Evolutionary conservation across 495 filamentous ascomycete species (phyloP).

Genomic region (Corynascus novoguineensis): DNA sequence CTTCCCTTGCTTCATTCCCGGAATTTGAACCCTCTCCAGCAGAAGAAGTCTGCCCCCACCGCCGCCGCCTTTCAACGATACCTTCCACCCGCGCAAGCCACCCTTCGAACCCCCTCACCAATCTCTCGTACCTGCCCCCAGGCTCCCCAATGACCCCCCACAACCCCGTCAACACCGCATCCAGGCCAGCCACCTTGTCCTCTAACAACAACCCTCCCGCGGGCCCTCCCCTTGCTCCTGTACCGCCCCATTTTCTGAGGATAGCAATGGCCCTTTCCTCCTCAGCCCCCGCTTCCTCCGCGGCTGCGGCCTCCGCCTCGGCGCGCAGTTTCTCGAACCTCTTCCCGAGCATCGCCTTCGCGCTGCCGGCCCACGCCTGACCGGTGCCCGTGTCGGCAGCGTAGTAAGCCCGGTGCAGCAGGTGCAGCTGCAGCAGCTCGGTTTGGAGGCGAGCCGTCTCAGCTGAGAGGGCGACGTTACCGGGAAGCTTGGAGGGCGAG

Average conservation of each 20-base stretch:
- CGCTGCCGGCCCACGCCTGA: conserved; percentile 48
- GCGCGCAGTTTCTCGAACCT: conserved; percentile 38
- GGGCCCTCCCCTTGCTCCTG: not conserved
- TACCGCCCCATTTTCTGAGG: conserved; percentile 26
- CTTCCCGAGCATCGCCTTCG: conserved; percentile 33
- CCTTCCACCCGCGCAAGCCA: conserved; percentile 44
- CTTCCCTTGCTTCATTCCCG: not conserved
- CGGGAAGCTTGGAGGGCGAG: conserved; percentile 46
- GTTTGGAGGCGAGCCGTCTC: conserved; percentile 61
- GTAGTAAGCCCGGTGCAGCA: conserved; percentile 59
- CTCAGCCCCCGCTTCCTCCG: conserved; percentile 29
- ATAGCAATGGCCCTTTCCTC: conserved; percentile 36
- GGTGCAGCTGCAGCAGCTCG: conserved; percentile 65
- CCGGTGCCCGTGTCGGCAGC: conserved; percentile 26
- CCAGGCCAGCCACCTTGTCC: conserved; percentile 48
- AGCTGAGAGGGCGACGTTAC: conserved; percentile 50
- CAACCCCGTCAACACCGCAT: conserved; percentile 43
- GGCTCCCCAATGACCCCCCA: conserved; percentile 46
- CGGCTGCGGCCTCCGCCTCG: conserved; percentile 29
- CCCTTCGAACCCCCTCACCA: conserved; percentile 46
- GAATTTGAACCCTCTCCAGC: too few relatives aligned
- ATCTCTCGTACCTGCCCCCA: conserved; percentile 44
- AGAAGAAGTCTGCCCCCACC: not conserved
- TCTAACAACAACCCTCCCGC: conserved; percentile 33
- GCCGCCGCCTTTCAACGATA: conserved; percentile 33